These are phyloP conservation scores for Zanthoxylum bungeanum DNA, from an alignment of 345 rosid genomes.

Conservation along the genomic window DNA sequence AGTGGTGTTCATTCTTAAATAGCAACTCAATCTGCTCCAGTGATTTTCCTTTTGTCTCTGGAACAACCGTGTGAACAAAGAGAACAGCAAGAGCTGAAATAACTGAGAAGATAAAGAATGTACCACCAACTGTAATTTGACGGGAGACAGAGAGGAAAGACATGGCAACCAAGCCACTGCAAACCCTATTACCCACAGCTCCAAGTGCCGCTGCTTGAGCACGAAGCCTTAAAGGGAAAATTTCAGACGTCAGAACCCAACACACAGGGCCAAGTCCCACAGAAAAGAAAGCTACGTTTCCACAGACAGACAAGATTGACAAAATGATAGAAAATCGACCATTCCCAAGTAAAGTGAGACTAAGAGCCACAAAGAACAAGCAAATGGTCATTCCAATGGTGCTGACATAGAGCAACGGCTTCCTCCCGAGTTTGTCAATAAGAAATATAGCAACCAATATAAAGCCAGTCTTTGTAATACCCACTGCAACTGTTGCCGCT, in stretches of 20 bases:
- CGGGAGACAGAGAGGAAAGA: constrained; percentile 66
- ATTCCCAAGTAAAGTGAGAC: constrained; percentile 51
- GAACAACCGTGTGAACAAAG: constrained; percentile 59
- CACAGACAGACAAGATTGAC: constrained; percentile 58
- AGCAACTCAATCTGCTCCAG: constrained; percentile 70
- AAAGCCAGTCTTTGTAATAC: constrained; percentile 60
- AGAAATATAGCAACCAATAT: constrained; percentile 66
- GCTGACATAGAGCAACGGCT: no score
- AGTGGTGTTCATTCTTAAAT: constrained; percentile 40
- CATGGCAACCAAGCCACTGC: constrained; percentile 79
- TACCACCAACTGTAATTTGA: constrained; percentile 61
- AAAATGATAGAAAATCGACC: constrained; percentile 42
- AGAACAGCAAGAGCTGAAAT: constrained; percentile 60
- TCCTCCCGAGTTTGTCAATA: constrained; percentile 65
- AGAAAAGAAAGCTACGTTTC: constrained; percentile 79
- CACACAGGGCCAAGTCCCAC: constrained; percentile 80
- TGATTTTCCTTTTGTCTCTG: constrained; percentile 79
- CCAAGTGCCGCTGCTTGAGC: constrained; percentile 86
- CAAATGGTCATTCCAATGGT: constrained; percentile 82
- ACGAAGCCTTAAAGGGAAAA: constrained; percentile 67
- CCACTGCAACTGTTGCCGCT: constrained; percentile 75
- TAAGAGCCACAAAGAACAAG: constrained; percentile 51
- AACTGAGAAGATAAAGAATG: constrained; percentile 54
- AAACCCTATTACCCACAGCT: constrained; percentile 69
- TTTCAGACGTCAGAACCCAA: constrained; percentile 83